Evolutionary conservation across 176 grass and related monocot species (phyloP), one percentile per base, ranked within the genome.

Genomic region (Elaeis guineensis): DNA sequence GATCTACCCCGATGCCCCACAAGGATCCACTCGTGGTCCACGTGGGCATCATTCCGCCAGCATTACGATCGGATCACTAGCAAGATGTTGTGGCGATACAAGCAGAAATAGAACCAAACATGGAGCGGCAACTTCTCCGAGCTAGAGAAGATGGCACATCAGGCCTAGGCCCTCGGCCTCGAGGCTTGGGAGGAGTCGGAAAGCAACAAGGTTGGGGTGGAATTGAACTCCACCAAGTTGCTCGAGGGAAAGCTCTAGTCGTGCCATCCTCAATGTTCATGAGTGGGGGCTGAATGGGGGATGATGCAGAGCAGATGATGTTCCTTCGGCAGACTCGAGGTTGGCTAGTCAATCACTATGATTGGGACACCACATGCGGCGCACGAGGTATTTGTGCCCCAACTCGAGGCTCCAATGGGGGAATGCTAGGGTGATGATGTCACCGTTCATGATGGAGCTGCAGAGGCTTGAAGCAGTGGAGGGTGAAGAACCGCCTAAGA

Each of bases 391-490:
- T 91, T 72, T 78, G 83, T 97, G 25, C 74, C 80, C 23, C 75
- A 82, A 64, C 71, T 87, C 84, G 3, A 52, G 72, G 78, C 63
- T 81, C 78, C 53, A 63, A 0, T 72, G 80, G 69, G 78, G 75
- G 17, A 62, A 79, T 16, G 86, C 79, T 3, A 82, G 58, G 21
- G 87, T 97, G 22, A 62, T 82, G 66, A 84, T 97, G 3, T 97
- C 93, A 3, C 93, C 91, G 79, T 91, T 97, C 70, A 69, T 90
- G 80, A 81, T 89, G 62, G 93, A 97, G 75, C 72, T 97, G 28
- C 87, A 97, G 79, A 87, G 93, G 3, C 64, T 97, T 5, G 75
- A 83, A 48, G 87, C 84, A 0, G 93, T 97, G 0, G 87, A 97
- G 20, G 83, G 83, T 0, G 93, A 97, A 75, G 87, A 85, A 20